Percentiles rank a stretch among this genome's conserved stretches.
These are phyloP conservation scores for Crepidotus variabilis DNA, from an alignment of 768 basidiomycete genomes.

Conservation along the genomic window DNA sequence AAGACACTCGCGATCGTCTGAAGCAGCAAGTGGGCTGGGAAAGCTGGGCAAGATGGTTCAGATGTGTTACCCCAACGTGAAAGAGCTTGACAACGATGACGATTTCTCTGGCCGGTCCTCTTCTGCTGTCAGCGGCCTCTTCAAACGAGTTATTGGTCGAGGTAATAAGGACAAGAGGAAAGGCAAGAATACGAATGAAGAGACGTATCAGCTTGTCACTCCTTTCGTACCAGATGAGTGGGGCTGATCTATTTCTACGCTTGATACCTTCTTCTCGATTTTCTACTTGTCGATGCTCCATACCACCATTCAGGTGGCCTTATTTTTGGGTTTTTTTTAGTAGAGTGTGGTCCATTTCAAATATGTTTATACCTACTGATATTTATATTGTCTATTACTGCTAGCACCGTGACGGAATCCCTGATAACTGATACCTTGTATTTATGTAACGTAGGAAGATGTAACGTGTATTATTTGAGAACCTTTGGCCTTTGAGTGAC, in stretches of 20 bases:
- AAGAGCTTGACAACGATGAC: constrained; percentile 23
- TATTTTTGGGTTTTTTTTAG: background rate
- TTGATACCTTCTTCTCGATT: background rate
- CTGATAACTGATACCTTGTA: too few relatives aligned
- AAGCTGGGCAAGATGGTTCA: constrained; percentile 71
- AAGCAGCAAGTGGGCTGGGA: constrained; percentile 57
- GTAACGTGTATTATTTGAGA: too few relatives aligned
- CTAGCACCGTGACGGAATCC: too few relatives aligned
- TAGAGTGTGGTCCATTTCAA: too few relatives aligned
- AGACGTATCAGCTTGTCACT: constrained; percentile 78
- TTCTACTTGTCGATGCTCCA: background rate
- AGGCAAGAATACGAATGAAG: constrained; percentile 58
- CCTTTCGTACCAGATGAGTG: constrained; percentile 78
- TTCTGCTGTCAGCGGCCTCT: constrained; percentile 47
- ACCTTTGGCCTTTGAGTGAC: too few relatives aligned
- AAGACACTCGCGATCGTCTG: constrained; percentile 41
- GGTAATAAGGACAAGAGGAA: constrained; percentile 39
- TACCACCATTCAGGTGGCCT: background rate
- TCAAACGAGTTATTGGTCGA: constrained; percentile 60
- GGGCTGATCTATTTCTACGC: constrained; percentile 35
- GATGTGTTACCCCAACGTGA: constrained; percentile 53
- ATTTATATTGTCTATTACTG: background rate
- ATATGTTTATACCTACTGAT: too few relatives aligned
- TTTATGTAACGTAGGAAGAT: too few relatives aligned
- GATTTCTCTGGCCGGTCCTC: constrained; percentile 22